Evolutionary conservation across 2,329 filamentous ascomycete genomes (phyloP).

Genomic region (Arthrocladium fulminans): DNA sequence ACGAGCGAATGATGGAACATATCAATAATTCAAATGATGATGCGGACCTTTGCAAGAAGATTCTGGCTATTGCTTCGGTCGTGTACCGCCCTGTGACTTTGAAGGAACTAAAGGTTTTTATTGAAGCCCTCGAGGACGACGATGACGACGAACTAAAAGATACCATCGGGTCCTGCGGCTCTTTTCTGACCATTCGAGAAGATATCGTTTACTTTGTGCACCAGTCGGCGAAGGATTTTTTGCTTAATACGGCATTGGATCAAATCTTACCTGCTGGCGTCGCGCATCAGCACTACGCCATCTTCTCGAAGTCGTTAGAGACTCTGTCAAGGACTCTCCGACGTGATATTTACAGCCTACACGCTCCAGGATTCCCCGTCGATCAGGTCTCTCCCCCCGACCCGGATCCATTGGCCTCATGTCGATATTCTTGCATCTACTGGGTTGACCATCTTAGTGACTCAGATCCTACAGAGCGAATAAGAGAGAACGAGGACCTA

Average conservation of each 20-base stretch:
- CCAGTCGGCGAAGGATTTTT: conserved; percentile 25
- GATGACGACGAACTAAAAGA: conserved; percentile 9
- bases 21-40: conserved; percentile 25
- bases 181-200: conserved; percentile 21
- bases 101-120: conserved; percentile 27
- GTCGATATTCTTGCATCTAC: too few species aligned
- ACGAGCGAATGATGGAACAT: conserved; percentile 22
- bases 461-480: too few species aligned
- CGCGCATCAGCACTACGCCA: background rate
- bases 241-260: conserved; percentile 8
- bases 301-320: too few species aligned
- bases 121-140: conserved; percentile 17
- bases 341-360: too few species aligned
- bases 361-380: too few species aligned
- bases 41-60: conserved; percentile 24
- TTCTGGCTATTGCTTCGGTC: conserved; percentile 26
- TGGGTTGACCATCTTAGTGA: too few species aligned
- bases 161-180: conserved; percentile 22
- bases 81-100: conserved; percentile 33
- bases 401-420: too few species aligned
- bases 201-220: conserved; percentile 23
- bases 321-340: too few species aligned
- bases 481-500: too few species aligned
- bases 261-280: background rate
- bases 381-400: too few species aligned